Evolutionary conservation across 225 moss, liverwort and hornwort species (phyloP).

Genomic region (Pseudisothecium myosuroides): DNA sequence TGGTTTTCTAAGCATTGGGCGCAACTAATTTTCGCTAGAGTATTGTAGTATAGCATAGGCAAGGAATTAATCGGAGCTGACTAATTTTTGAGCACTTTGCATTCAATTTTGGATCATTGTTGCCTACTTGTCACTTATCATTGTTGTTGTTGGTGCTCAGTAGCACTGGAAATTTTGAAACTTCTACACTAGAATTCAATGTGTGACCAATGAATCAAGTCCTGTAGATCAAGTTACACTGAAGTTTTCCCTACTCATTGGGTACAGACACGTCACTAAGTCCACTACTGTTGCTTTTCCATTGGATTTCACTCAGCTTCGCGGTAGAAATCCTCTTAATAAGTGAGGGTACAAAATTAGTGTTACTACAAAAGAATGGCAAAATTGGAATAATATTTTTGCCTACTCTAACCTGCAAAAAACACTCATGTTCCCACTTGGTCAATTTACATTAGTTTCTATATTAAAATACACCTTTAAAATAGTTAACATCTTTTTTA

Average conservation of each 20-base stretch:
- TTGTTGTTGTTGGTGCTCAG: background rate
- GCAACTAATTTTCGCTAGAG: accelerated
- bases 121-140: no score
- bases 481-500: no score
- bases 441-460: background rate
- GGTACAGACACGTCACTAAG: no score
- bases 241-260: accelerated
- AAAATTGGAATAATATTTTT: background rate
- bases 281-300: accelerated
- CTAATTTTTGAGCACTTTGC: background rate
- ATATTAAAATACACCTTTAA: no score
- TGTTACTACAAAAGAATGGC: background rate
- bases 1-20: accelerated
- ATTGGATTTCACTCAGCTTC: accelerated
- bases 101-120: no score
- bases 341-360: background rate
- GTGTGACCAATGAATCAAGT: no score
- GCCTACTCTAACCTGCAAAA: no score
- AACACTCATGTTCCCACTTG: background rate
- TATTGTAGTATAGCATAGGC: no score
- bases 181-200: no score
- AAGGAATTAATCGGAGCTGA: no score
- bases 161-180: no score
- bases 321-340: accelerated
- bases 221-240: no score